phyloP scores from a whole-genome alignment of 768 basidiomycete species.

The Boletus subcaerulescens region DNA sequence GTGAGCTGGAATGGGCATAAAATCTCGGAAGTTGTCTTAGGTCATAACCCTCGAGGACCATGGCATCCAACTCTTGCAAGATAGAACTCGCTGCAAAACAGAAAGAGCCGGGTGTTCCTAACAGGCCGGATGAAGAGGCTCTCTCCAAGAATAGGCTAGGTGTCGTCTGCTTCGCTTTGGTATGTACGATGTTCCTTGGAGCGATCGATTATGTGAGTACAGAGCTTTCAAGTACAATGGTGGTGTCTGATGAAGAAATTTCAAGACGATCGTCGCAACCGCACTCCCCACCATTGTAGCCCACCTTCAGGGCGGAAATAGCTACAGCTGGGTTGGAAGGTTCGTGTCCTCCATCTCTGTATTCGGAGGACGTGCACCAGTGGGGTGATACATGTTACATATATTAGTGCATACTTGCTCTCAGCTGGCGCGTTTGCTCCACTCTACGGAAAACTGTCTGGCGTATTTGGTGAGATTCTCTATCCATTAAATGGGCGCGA shows the following conservation, averaged over 20 bases:
- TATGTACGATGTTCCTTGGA: conserved; percentile 33
- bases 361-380: background rate
- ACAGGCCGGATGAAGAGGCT: conserved; percentile 44
- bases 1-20: too few relatives aligned
- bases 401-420: conserved; percentile 65
- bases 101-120: conserved; percentile 29
- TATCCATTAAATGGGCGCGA: background rate
- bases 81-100: background rate
- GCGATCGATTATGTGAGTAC: conserved; percentile 53
- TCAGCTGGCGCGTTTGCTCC: conserved; percentile 64
- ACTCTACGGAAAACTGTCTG: conserved; percentile 74
- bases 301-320: conserved; percentile 55
- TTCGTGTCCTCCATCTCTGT: conserved; percentile 17
- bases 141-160: conserved; percentile 35
- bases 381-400: background rate
- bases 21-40: too few relatives aligned
- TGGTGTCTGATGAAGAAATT: background rate
- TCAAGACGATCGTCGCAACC: conserved; percentile 61
- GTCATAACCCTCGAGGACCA: background rate
- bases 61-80: background rate
- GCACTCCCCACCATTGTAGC: conserved; percentile 68
- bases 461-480: conserved; percentile 37
- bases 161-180: conserved; percentile 23
- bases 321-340: conserved; percentile 75
- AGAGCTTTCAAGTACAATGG: background rate